Conservation (phyloP, 345 rosid species). For the Raphanus sativus region DNA sequence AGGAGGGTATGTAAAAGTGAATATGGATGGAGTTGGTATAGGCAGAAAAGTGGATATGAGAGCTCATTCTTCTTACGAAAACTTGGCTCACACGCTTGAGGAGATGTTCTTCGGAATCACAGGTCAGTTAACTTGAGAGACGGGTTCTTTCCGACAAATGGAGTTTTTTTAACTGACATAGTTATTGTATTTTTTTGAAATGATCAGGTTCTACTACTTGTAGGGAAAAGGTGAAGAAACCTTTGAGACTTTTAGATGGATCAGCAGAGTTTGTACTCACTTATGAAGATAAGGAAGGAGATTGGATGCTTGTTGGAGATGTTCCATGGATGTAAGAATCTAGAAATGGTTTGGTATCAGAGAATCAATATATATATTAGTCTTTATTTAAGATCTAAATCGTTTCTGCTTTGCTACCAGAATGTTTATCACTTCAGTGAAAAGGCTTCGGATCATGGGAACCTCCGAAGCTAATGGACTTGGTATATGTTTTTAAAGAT, state of each 20-base stretch:
- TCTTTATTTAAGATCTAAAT: neutral
- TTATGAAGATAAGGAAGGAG: conserved; percentile 93
- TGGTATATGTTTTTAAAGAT: conserved; percentile 44
- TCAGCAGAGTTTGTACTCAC: conserved; percentile 85
- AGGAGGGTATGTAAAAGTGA: conserved; percentile 85
- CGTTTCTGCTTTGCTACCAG: conserved; percentile 32
- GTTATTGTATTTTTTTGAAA: neutral
- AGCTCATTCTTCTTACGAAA: conserved; percentile 67
- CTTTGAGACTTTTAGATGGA: conserved; percentile 65
- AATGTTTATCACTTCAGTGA: conserved; percentile 76
- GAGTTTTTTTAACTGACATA: neutral
- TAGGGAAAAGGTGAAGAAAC: conserved; percentile 35
- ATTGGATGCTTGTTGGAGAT: conserved; percentile 98
- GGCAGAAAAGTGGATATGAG: conserved; percentile 89
- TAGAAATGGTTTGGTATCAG: neutral
- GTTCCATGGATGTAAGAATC: conserved; percentile 89
- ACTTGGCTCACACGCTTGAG: conserved; percentile 68
- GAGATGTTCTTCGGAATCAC: conserved; percentile 68
- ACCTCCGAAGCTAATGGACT: conserved; percentile 81
- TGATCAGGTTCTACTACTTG: conserved; percentile 30
- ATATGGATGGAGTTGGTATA: conserved; percentile 82
- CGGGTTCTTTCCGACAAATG: neutral
- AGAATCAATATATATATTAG: too few relatives aligned
- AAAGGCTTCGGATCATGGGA: conserved; percentile 88
- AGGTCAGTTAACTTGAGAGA: neutral